Evolutionary conservation across 768 basidiomycete species (phyloP), one percentile per base, ranked within the genome.

Genomic region (Cubamyces sp.): DNA sequence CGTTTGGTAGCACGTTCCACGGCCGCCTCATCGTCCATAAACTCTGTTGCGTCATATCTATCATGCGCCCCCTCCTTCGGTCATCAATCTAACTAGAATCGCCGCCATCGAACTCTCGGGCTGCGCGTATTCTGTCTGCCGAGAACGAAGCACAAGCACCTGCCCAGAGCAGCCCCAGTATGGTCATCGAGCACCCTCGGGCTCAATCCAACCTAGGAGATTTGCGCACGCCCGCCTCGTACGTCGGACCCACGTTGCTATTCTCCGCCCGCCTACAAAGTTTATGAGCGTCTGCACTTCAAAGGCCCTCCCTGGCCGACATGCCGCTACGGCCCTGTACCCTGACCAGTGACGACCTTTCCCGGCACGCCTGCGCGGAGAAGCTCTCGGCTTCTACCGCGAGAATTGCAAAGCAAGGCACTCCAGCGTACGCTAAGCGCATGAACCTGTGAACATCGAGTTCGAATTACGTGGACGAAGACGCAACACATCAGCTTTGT

Each of bases 41-140:
- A 52, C 55, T 46, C 3, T 19, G 30, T 30, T 45, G 62, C 64
- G 57, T 66, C 64, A 68, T 68, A 37, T 52, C 48, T 60, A 34
- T 60, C 64, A 57, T 26, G 42, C 19, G 43, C 55, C 39, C 25
- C 54, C 42, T 39, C 46, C 51, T 49, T 59, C 64, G 67, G 62
- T 59, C 66, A 68, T 68, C 67, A 66, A 68, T 68, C 67, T 64
- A 54, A 51, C 64, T 65, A 60, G 61, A 68, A 68, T 64, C 57
- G 54, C 61, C 57, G 54, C 45, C 57, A 56, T 57, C 60, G 66
- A 67, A 62, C 63, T 54, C 61, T 64, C 53, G 61, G 49, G 64
- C 64, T 59, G 60, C 61, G 60, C 47, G 45, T 57, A 61, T 49
- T 40, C n/a, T n/a, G 45, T 37, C 23, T 46, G 54, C 64, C 54